Percentiles rank a stretch among this genome's conserved stretches.
Conservation (phyloP, 306 rosid genomes). For the Vicia villosa region DNA sequence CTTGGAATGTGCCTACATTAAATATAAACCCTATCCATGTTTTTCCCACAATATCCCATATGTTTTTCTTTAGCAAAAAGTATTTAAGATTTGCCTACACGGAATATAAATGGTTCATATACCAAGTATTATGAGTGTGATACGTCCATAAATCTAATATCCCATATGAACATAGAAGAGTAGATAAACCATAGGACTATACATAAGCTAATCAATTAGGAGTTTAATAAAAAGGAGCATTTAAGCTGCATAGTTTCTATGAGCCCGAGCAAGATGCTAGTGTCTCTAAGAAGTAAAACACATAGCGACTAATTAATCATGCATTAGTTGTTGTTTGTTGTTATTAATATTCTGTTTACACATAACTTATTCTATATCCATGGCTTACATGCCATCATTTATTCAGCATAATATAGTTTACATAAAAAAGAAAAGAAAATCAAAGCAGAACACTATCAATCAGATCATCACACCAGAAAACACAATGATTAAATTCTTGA, state of each 20-base stretch:
- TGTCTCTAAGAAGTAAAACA: neutral
- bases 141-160: no score
- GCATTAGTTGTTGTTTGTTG: neutral
- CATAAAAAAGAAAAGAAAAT: neutral
- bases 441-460: conserved; percentile 9
- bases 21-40: no score
- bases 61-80: no score
- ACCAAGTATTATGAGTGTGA: no score
- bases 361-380: no score
- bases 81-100: no score
- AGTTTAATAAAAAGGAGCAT: neutral
- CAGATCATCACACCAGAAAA: conserved; percentile 33
- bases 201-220: conserved; percentile 4
- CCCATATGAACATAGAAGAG: neutral
- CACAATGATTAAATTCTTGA: conserved; percentile 17
- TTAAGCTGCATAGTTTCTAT: conserved; percentile 11
- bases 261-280: neutral
- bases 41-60: no score
- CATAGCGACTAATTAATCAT: neutral
- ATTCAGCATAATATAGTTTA: neutral
- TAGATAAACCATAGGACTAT: neutral
- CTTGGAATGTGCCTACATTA: no score
- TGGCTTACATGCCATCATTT: neutral
- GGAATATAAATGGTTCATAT: no score
- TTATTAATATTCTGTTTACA: neutral